These are phyloP conservation scores for Talaromyces albobiverticillius DNA, from an alignment of 2,329 filamentous ascomycete species.

Conservation along the genomic window DNA sequence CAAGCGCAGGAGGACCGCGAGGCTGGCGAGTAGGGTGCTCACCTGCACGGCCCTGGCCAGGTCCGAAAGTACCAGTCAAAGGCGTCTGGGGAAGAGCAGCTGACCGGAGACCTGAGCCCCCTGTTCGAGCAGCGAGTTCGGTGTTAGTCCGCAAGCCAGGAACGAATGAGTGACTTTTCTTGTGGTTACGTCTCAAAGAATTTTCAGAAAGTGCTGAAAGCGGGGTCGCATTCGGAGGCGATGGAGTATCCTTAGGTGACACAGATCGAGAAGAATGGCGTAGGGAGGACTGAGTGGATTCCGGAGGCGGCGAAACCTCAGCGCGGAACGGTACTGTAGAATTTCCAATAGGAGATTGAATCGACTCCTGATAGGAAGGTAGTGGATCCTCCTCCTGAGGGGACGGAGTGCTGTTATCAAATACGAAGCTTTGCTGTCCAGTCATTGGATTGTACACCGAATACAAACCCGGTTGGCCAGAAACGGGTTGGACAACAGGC, in stretches of 20 bases:
- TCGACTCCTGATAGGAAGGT: conserved; percentile 30
- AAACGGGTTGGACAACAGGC: conserved; percentile 61
- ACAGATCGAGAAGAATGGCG: conserved; percentile 62
- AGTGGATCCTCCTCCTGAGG: conserved; percentile 43
- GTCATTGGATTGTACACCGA: conserved; percentile 82
- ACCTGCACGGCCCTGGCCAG: conserved; percentile 86
- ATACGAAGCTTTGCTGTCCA: conserved; percentile 76
- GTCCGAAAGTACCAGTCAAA: conserved; percentile 80
- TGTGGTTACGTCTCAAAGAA: conserved; percentile 89
- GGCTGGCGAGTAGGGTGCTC: conserved; percentile 94
- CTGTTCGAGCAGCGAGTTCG: conserved; percentile 42
- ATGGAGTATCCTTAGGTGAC: conserved; percentile 56
- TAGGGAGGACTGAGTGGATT: conserved; percentile 54
- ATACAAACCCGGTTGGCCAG: conserved; percentile 72
- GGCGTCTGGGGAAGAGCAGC: conserved; percentile 77
- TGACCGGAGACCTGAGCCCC: conserved; percentile 70
- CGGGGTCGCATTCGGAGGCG: conserved; percentile 66
- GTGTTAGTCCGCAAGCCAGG: conserved; percentile 56
- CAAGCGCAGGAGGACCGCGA: conserved; percentile 83
- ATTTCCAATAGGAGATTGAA: conserved; percentile 47
- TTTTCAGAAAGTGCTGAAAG: conserved; percentile 85
- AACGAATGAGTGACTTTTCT: conserved; percentile 77
- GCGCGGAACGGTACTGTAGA: conserved; percentile 65
- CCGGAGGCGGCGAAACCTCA: conserved; percentile 76
- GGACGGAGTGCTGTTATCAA: conserved; percentile 62